Base-by-base conservation (phyloP, 129 eudicot species). In the Chrysanthemum lavandulifolium region DNA sequence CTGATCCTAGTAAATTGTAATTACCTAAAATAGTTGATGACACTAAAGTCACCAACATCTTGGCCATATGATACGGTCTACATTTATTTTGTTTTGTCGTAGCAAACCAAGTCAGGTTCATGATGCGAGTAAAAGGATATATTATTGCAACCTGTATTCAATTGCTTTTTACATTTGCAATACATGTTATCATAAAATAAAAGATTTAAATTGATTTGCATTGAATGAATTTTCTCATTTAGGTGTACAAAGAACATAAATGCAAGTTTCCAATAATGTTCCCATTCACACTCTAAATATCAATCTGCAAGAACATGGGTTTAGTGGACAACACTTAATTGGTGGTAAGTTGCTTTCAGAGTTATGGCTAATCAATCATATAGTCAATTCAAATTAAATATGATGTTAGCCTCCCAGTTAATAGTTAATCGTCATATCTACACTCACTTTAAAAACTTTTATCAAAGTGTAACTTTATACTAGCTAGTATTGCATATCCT, bases 291-390 rank as follows among this genome's bases (percentile, higher is more conserved):
- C 48, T 59, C 74, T 45, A 67, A 67, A 23, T 55, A 53, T 51
- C 33, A 61, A 18, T 33, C 48, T 76, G 50, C 74, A 62, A 58
- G 80, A 76, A 76, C 68, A 76, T 76, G 80, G 74, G 51, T 8
- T 73, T 63, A 31, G 71, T 62, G 71, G 78, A 63, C 78, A 61
- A 6, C 74, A 58, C 25, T 48, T n/a, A n/a, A n/a, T n/a, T 47
- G 68, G 74, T 48, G 69, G 45, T 76, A 47, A 27, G 80, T 76
- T 57, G 74, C 74, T 69, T 27, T 69, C 74, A 54, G 36, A 53
- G 11, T 54, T 27, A 68, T 14, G 62, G 74, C 63, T 69, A 54
- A 53, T 69, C 13, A 69, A 68, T 68, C 73, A 51, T 68, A 27
- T 69, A 54, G 74, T 71, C 75, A 56, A 71, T 71, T 69, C 63